Percentiles rank a stretch among this genome's conserved stretches.
Evolutionary conservation across 441 rosid species (phyloP).

Genomic region (Cnidoscolus chayamansa): DNA sequence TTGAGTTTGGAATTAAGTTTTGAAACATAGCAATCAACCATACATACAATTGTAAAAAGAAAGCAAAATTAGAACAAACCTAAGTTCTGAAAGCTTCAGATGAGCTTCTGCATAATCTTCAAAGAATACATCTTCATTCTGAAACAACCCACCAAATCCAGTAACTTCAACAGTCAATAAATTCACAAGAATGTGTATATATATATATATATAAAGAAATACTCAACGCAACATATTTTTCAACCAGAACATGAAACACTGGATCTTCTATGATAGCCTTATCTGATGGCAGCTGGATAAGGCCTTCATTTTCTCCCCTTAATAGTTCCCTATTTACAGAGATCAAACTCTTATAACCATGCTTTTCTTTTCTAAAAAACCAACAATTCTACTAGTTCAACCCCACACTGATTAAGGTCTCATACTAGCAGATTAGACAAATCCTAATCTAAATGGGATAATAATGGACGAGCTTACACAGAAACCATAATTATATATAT

Average conservation of each 20-base stretch:
- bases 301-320: constrained; percentile 76
- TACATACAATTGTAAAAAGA: background rate
- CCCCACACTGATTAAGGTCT: too few species aligned
- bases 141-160: background rate
- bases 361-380: background rate
- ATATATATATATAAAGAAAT: background rate
- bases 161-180: background rate
- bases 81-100: constrained; percentile 86
- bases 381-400: background rate
- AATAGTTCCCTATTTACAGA: constrained; percentile 59
- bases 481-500: background rate
- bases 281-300: constrained; percentile 70
- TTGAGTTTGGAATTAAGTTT: background rate
- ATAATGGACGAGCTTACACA: too few species aligned
- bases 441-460: too few species aligned
- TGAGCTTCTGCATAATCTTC: constrained; percentile 71
- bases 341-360: background rate
- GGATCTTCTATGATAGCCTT: constrained; percentile 73
- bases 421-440: too few species aligned
- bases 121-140: constrained; percentile 87
- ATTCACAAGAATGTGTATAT: background rate
- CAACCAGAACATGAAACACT: constrained; percentile 68
- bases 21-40: too few species aligned
- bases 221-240: constrained; percentile 71
- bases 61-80: constrained; percentile 36